Conservation (phyloP, 768 basidiomycete species). For the Harrya chromipes region DNA sequence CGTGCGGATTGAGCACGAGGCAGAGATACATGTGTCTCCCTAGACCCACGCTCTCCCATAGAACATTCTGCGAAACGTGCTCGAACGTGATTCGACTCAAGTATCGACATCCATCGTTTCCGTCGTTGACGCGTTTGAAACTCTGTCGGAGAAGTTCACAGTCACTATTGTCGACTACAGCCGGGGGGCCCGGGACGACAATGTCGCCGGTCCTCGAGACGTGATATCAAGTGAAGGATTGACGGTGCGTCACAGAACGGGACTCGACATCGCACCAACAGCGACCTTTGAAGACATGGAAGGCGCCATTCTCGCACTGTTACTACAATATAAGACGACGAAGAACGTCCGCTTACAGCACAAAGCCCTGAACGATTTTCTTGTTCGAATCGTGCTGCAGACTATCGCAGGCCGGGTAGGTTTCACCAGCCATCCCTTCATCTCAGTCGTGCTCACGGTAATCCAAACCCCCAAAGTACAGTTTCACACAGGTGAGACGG, state of each 20-base stretch:
- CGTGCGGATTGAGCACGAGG: constrained; percentile 64
- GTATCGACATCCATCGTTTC: constrained; percentile 16
- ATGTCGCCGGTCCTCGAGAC: constrained; percentile 43
- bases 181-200: constrained; percentile 43
- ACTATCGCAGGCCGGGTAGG: constrained; percentile 62
- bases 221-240: not conserved
- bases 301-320: constrained; percentile 31
- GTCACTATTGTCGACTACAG: constrained; percentile 33
- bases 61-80: constrained; percentile 22
- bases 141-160: constrained; percentile 37
- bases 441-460: not conserved
- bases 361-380: constrained; percentile 63
- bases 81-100: constrained; percentile 3
- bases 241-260: constrained; percentile 42
- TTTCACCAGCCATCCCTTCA: not conserved
- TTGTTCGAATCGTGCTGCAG: constrained; percentile 54
- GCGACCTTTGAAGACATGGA: constrained; percentile 28
- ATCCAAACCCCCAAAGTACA: constrained; percentile 49
- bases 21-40: constrained; percentile 51
- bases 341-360: constrained; percentile 51
- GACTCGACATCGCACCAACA: constrained; percentile 49
- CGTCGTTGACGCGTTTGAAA: constrained; percentile 9
- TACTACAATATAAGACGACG: constrained; percentile 34
- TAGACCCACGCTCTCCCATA: not conserved
- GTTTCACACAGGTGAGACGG: constrained; percentile 61